Conservation (phyloP, 495 filamentous ascomycete species). For the Penicillium daleae region DNA sequence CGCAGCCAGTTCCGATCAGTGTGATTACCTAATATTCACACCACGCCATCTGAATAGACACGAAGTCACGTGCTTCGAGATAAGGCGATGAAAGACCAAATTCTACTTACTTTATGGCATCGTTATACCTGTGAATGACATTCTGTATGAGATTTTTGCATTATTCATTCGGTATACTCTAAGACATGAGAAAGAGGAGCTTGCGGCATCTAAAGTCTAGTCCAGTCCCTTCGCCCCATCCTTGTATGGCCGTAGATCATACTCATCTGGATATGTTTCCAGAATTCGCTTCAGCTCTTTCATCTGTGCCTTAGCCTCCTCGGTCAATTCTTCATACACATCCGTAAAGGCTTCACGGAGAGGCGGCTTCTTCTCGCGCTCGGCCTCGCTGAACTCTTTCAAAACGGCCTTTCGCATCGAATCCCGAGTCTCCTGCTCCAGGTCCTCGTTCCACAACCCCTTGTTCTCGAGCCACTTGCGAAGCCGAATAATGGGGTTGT, state of each 20-base stretch:
- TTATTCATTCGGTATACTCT: neutral
- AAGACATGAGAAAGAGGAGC: neutral
- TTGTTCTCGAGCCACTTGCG: constrained; percentile 89
- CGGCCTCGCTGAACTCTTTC: constrained; percentile 82
- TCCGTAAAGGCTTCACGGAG: constrained; percentile 80
- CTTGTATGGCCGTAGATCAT: constrained; percentile 80
- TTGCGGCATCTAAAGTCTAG: constrained; percentile 8
- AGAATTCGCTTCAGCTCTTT: constrained; percentile 73
- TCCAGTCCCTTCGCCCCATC: constrained; percentile 70
- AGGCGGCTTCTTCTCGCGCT: constrained; percentile 86
- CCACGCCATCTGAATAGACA: neutral
- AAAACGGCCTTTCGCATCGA: constrained; percentile 72
- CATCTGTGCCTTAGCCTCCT: constrained; percentile 81
- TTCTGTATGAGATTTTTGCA: neutral
- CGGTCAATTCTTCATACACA: constrained; percentile 85
- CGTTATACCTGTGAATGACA: neutral
- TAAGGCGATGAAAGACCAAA: neutral
- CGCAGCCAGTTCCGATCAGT: neutral
- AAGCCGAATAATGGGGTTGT: constrained; percentile 90
- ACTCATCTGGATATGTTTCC: constrained; percentile 89
- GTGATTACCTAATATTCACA: neutral
- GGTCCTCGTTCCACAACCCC: constrained; percentile 80
- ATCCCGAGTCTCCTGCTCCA: constrained; percentile 73
- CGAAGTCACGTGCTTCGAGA: neutral
- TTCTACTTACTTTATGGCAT: neutral